phyloP scores from a whole-genome alignment of 2,329 filamentous ascomycete species.

The Rhinocladiella mackenziei region DNA sequence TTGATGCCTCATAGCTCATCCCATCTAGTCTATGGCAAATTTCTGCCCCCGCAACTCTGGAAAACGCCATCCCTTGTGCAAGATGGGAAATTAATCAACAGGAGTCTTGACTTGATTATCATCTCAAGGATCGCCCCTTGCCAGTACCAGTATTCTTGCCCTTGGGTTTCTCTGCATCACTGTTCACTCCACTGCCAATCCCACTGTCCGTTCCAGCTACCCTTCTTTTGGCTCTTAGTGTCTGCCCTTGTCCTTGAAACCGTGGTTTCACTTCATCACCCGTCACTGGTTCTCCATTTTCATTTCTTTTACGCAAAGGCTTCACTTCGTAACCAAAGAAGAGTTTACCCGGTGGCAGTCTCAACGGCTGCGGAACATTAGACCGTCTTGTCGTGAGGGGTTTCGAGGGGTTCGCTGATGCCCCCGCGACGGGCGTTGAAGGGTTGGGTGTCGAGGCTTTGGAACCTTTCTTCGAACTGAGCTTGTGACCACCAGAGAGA shows the following conservation, averaged over 20 bases:
- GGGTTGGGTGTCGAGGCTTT: conserved; percentile 71
- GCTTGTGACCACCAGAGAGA: conserved; percentile 69
- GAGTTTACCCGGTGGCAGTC: conserved; percentile 80
- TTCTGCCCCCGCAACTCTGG: too few species aligned
- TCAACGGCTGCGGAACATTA: conserved; percentile 80
- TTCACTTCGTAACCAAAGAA: conserved; percentile 96
- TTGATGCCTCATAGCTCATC: too few species aligned
- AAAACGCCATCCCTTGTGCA: too few species aligned
- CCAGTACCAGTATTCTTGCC: background rate
- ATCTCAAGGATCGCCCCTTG: background rate
- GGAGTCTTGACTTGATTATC: too few species aligned
- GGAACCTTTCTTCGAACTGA: conserved; percentile 76
- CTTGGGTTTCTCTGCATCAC: conserved; percentile 31
- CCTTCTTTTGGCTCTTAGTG: conserved; percentile 72
- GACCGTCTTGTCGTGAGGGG: conserved; percentile 48
- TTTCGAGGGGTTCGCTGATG: conserved; percentile 44
- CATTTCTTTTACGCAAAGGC: conserved; percentile 74
- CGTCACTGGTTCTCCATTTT: conserved; percentile 61
- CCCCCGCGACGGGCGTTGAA: conserved; percentile 64
- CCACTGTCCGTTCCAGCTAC: conserved; percentile 31
- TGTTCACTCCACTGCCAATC: conserved; percentile 38
- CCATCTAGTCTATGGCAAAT: too few species aligned
- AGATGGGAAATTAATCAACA: too few species aligned
- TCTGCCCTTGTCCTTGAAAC: conserved; percentile 82
- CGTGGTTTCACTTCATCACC: conserved; percentile 64